These are phyloP conservation scores for Dothiorella sarmentorum DNA, from an alignment of 2,329 filamentous ascomycete genomes.

Conservation along the genomic window DNA sequence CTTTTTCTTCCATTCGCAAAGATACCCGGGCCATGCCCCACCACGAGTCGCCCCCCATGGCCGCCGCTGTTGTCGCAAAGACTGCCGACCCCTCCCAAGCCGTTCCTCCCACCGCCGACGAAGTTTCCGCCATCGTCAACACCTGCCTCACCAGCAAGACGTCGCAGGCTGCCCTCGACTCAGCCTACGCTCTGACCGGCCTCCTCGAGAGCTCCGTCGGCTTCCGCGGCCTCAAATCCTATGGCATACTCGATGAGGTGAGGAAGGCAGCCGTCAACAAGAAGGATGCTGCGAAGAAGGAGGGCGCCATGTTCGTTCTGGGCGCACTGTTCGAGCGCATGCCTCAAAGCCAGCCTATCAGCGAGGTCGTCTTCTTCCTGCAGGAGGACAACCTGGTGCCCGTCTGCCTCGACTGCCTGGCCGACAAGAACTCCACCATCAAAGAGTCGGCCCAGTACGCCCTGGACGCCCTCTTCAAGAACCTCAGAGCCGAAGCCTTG, in stretches of 20 bases:
- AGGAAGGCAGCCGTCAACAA: conserved; percentile 85
- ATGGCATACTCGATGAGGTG: conserved; percentile 61
- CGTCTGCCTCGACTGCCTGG: conserved; percentile 75
- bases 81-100: conserved; percentile 37
- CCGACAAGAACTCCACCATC: conserved; percentile 86
- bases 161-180: conserved; percentile 57
- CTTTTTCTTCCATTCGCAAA: neutral
- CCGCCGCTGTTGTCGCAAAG: conserved; percentile 45
- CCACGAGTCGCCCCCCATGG: conserved; percentile 50
- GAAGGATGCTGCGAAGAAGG: conserved; percentile 80
- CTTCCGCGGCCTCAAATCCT: conserved; percentile 58
- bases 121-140: conserved; percentile 42
- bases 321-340: conserved; percentile 92
- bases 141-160: conserved; percentile 50
- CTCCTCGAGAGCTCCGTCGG: conserved; percentile 63
- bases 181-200: conserved; percentile 62
- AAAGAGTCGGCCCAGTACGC: conserved; percentile 92
- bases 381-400: conserved; percentile 72
- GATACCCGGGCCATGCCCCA: conserved; percentile 42
- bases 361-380: conserved; percentile 78
- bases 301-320: conserved; percentile 91
- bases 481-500: conserved; percentile 76
- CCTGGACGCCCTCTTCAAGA: conserved; percentile 79
- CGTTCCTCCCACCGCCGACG: conserved; percentile 45
- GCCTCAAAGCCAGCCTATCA: conserved; percentile 70